phyloP scores from a whole-genome alignment of 176 grass and related monocot genomes.

The Lolium rigidum region DNA sequence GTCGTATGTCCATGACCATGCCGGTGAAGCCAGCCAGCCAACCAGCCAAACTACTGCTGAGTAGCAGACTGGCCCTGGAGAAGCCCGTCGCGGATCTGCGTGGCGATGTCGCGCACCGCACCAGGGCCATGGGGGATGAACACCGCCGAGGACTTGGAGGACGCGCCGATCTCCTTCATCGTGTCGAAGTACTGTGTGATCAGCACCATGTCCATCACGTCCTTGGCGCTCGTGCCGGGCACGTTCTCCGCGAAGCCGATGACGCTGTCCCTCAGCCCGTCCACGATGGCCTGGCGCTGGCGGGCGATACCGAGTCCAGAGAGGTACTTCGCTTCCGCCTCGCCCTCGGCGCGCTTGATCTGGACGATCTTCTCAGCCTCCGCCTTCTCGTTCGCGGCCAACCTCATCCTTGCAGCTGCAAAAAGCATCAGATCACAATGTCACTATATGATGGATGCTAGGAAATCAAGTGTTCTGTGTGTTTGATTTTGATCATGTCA shows the following conservation, averaged over 20 bases:
- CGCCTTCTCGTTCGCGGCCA: constrained; percentile 81
- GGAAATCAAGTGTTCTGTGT: too few relatives aligned
- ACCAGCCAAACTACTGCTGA: background rate
- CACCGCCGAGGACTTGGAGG: constrained; percentile 69
- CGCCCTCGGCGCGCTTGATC: constrained; percentile 83
- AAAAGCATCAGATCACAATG: background rate
- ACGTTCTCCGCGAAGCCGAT: constrained; percentile 77
- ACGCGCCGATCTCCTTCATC: constrained; percentile 86
- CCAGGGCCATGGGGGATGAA: constrained; percentile 87
- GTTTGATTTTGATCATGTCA: too few relatives aligned
- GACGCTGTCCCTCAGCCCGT: constrained; percentile 82
- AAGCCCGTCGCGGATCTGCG: constrained; percentile 79
- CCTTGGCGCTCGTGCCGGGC: constrained; percentile 79
- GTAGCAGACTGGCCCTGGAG: constrained; percentile 52
- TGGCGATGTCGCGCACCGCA: constrained; percentile 68
- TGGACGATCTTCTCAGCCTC: constrained; percentile 95
- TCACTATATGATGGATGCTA: background rate
- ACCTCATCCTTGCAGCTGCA: constrained; percentile 76
- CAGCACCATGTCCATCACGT: constrained; percentile 96
- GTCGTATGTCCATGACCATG: background rate
- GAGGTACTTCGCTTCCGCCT: constrained; percentile 85
- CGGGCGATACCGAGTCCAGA: constrained; percentile 75
- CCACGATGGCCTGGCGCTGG: constrained; percentile 83
- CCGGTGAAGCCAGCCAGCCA: background rate
- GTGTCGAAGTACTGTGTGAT: constrained; percentile 90